Evolutionary conservation across 441 rosid species (phyloP), one percentile per base, ranked within the genome.

Genomic region (Theobroma grandiflorum): DNA sequence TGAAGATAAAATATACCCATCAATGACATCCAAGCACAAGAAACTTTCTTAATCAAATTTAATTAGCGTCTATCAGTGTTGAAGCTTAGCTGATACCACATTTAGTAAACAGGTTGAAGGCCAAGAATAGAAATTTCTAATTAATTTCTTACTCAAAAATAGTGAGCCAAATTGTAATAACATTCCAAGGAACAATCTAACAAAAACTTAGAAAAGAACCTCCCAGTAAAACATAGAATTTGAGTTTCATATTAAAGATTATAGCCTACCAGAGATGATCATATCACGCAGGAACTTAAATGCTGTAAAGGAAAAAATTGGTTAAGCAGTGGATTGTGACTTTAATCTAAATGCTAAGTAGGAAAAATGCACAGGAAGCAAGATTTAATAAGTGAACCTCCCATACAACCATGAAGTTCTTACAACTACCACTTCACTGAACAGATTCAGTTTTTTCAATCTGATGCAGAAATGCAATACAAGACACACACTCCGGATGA

Each of bases 11-110:
- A 33, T 52, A 61, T 14, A 9, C 50, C 40, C 71, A 68, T 33
- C 47, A 70, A 45, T 47, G 58, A 67, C 62, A 64, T 69, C 22
- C 66, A 76, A 78, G 59, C 11, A 42, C 26, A 47, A 57, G 53
- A 33, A 73, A 74, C 71, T 68, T 57, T 72, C 72, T 62, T 73
- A 64, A 75, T 67, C 45, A 63, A 55, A n/a, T n/a, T 58, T 12
- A 66, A 40, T 16, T 20, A 61, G 20, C n/a, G 16, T 18, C 64
- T 76, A 10, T 31, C 45, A 52, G 31, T 26, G 31, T 26, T 26
- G 31, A 26, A 26, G 31, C 43, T 22, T 68, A 69, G 50, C 33
- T 31, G 75, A 59, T 55, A 31, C 50, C 7, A 63, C 40, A 8
- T 45, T 9, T 49, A 35, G 15, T 37, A 37, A 52, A 31, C 16